Evolutionary conservation across 331 rosid species (phyloP).

Genomic region (Rosa hybrid): DNA sequence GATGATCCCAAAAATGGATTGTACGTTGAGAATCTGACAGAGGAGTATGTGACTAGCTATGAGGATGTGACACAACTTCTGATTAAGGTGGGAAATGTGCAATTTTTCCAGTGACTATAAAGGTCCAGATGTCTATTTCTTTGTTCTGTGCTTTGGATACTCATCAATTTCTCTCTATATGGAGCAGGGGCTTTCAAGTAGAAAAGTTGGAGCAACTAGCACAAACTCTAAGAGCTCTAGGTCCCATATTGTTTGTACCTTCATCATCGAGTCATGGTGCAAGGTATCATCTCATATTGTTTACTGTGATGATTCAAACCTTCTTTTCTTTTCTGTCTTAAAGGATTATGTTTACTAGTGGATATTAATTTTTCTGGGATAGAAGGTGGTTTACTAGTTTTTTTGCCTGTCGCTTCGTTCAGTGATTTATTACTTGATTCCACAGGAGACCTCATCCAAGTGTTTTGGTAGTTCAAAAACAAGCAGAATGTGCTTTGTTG

Average conservation of each 20-base stretch:
- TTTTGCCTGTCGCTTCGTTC: constrained; percentile 3
- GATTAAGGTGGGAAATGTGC: constrained; percentile 58
- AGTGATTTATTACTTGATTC: constrained; percentile 19
- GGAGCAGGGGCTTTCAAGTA: constrained; percentile 94
- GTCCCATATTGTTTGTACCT: constrained; percentile 86
- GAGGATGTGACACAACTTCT: constrained; percentile 91
- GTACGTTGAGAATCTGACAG: constrained; percentile 82
- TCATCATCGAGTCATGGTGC: constrained; percentile 93
- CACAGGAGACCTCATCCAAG: constrained; percentile 72
- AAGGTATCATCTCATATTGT: constrained; percentile 57
- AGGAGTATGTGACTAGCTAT: constrained; percentile 87
- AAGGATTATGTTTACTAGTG: neutral
- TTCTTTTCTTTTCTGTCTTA: neutral
- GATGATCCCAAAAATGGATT: constrained; percentile 70
- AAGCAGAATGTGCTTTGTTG: constrained; percentile 87
- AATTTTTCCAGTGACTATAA: neutral
- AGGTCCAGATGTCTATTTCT: neutral
- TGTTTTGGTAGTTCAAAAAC: constrained; percentile 91
- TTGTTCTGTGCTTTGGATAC: neutral
- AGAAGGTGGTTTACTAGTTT: neutral
- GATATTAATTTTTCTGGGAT: neutral
- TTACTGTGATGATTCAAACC: neutral
- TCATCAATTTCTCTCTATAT: constrained; percentile 20
- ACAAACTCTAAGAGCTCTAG: constrained; percentile 94
- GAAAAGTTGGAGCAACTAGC: constrained; percentile 97